Evolutionary conservation across 495 filamentous ascomycete species (phyloP).

Genomic region (Podospora sp.): DNA sequence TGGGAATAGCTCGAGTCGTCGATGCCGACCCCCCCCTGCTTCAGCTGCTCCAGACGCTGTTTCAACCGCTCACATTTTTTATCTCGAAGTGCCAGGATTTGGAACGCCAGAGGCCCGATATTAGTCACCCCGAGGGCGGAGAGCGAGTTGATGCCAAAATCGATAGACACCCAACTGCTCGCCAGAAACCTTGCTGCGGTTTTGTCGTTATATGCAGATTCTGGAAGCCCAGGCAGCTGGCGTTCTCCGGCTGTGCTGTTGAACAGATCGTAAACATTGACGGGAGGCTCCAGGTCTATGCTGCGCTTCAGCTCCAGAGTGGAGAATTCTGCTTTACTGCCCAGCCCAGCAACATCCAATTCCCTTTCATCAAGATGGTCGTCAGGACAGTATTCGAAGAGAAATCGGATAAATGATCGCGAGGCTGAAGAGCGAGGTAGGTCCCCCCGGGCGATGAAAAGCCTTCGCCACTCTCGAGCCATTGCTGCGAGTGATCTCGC

Average conservation of each 20-base stretch:
- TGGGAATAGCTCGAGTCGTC: slow-evolving; percentile 60
- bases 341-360: not conserved
- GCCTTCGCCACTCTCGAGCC: slow-evolving; percentile 62
- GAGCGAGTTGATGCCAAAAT: slow-evolving; percentile 65
- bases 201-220: slow-evolving; percentile 58
- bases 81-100: slow-evolving; percentile 68
- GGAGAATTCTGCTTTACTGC: not conserved
- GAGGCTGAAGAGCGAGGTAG: slow-evolving; percentile 29
- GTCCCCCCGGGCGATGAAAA: slow-evolving; percentile 36
- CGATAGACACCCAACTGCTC: slow-evolving; percentile 62
- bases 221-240: slow-evolving; percentile 47
- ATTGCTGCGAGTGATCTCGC: slow-evolving; percentile 48
- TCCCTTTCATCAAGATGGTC: slow-evolving; percentile 16
- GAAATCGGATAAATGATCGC: slow-evolving; percentile 40
- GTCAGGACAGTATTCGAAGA: slow-evolving; percentile 37
- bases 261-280: not conserved
- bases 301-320: not conserved
- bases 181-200: slow-evolving; percentile 71
- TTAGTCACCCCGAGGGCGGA: slow-evolving; percentile 63
- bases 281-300: not conserved
- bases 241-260: slow-evolving; percentile 46
- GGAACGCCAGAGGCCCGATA: slow-evolving; percentile 72
- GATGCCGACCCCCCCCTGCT: slow-evolving; percentile 60
- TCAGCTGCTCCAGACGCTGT: slow-evolving; percentile 58
- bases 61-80: slow-evolving; percentile 55